Evolutionary conservation across 148 eudicot species (phyloP).

Genomic region (Cornus suecica): DNA sequence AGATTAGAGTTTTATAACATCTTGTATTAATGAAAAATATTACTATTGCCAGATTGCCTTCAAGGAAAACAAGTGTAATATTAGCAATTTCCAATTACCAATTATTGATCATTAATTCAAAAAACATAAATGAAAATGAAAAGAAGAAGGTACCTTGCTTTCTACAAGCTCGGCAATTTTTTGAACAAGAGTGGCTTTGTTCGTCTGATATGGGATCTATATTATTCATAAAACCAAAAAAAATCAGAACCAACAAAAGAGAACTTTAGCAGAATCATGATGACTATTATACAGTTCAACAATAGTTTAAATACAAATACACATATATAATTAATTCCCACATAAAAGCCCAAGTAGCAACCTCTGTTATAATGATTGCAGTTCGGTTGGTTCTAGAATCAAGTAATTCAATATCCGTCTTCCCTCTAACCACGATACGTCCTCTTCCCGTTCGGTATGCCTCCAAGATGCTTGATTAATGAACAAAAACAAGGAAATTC

Average conservation of each 20-base stretch:
- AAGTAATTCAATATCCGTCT: conserved; percentile 72
- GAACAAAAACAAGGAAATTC: conserved; percentile 14
- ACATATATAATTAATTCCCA: not conserved
- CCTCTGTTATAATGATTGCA: conserved; percentile 92
- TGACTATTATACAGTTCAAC: not conserved
- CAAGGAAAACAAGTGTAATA: not conserved
- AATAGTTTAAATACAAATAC: not conserved
- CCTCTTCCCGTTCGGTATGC: conserved; percentile 94
- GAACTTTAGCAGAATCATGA: conserved; percentile 8
- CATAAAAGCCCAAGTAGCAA: conserved; percentile 16
- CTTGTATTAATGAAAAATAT: not conserved
- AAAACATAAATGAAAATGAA: not conserved
- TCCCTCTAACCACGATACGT: conserved; percentile 85
- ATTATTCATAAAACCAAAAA: conserved; percentile 17
- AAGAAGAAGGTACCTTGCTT: conserved; percentile 55
- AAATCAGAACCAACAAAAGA: no score
- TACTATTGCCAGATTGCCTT: conserved; percentile 1
- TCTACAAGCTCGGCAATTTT: conserved; percentile 94
- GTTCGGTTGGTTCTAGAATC: conserved; percentile 77
- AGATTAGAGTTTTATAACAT: not conserved
- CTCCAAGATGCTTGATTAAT: conserved; percentile 64
- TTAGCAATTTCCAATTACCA: not conserved
- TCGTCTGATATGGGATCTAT: conserved; percentile 97
- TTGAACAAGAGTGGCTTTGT: conserved; percentile 88
- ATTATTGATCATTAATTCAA: not conserved